phyloP scores from a whole-genome alignment of 2,329 filamentous ascomycete genomes.

The Diaporthe aspalathi region DNA sequence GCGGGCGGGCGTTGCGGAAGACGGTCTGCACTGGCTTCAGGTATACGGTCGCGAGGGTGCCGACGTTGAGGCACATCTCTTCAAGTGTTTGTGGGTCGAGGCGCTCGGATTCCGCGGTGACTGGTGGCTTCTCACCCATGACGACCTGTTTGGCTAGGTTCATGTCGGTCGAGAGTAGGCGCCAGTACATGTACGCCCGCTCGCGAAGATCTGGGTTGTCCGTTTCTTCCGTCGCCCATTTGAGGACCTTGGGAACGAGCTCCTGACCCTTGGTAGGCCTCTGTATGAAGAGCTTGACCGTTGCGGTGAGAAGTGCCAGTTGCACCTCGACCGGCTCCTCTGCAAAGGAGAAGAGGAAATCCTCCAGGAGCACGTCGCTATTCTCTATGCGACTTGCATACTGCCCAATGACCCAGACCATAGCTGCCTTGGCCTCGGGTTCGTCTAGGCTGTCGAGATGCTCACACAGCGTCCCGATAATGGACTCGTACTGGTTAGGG shows the following conservation, averaged over 20 bases:
- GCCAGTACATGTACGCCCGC: constrained; percentile 99
- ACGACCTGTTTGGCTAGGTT: constrained; percentile 87
- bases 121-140: constrained; percentile 97
- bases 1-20: constrained; percentile 87
- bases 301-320: constrained; percentile 91
- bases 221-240: constrained; percentile 99
- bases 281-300: constrained; percentile 98
- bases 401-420: constrained; percentile 99
- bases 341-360: constrained; percentile 92
- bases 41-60: constrained; percentile 96
- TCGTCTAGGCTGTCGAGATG: constrained; percentile 97
- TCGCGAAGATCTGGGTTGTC: constrained; percentile 97
- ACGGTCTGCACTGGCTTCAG: constrained; percentile 98
- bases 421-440: constrained; percentile 96
- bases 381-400: constrained; percentile 98
- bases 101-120: constrained; percentile 95
- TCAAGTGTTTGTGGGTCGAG: constrained; percentile 91
- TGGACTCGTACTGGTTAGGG: constrained; percentile 97
- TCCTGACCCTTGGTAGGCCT: constrained; percentile 94
- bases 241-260: constrained; percentile 91
- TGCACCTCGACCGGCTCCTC: constrained; percentile 98
- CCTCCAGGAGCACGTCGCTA: constrained; percentile 90
- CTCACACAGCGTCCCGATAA: constrained; percentile 94
- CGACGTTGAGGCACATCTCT: constrained; percentile 96
- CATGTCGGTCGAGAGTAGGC: constrained; percentile 91